Evolutionary conservation across 2,329 filamentous ascomycete genomes (phyloP).

Genomic region (Botryotinia narcissicola): DNA sequence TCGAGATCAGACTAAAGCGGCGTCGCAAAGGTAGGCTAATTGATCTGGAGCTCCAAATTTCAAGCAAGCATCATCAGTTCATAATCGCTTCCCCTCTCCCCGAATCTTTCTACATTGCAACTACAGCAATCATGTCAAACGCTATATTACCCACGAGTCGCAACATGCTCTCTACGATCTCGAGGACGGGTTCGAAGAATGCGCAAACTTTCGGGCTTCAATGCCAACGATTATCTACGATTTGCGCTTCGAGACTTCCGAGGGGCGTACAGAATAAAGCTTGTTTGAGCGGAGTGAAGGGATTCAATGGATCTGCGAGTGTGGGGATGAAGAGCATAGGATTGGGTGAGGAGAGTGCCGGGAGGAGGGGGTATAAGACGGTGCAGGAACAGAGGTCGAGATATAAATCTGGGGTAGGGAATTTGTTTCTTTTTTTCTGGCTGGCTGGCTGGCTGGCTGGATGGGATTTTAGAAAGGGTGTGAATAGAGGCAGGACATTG

Average conservation of each 20-base stretch:
- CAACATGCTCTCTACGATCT: background rate
- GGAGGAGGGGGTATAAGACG: slow-evolving; percentile 33
- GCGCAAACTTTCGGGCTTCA: slow-evolving; percentile 12
- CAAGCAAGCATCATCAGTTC: background rate
- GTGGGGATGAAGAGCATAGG: background rate
- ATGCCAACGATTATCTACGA: slow-evolving; percentile 23
- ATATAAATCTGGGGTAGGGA: slow-evolving; percentile 35
- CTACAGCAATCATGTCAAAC: slow-evolving; percentile 4
- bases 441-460: background rate
- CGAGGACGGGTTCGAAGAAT: slow-evolving; percentile 1
- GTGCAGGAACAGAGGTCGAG: slow-evolving; percentile 37
- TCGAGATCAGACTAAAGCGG: background rate
- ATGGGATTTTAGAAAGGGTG: background rate
- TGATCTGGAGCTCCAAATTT: slow-evolving; percentile 1
- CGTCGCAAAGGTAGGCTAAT: background rate
- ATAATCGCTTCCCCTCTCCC: background rate
- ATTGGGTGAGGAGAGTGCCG: background rate
- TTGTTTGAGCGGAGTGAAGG: background rate
- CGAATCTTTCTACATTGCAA: background rate
- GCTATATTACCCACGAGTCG: background rate
- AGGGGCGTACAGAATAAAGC: background rate
- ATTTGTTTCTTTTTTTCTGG: slow-evolving; percentile 4
- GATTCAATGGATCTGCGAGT: background rate
- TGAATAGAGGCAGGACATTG: background rate
- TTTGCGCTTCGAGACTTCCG: slow-evolving; percentile 11